phyloP scores from a whole-genome alignment of 1,284 basidiomycete genomes.

The Naganishia cerealis region DNA sequence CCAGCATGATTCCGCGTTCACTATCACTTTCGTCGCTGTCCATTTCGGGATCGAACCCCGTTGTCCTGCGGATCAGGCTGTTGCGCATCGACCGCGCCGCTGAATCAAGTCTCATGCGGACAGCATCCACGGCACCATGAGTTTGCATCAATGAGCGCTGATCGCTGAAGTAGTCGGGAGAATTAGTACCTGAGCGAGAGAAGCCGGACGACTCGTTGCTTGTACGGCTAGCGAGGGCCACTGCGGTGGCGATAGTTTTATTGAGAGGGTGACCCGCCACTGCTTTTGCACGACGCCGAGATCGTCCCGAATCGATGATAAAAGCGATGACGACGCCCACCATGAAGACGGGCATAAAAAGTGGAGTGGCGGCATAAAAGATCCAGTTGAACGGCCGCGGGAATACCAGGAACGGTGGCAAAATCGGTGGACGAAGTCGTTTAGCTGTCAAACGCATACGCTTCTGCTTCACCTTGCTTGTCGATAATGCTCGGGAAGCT shows the following conservation, averaged over 20 bases:
- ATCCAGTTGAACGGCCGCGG: constrained; percentile 32
- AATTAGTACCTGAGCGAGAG: not conserved
- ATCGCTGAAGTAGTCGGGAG: not conserved
- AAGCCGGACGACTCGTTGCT: not conserved
- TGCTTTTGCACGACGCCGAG: constrained; percentile 14
- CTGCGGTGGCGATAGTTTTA: constrained; percentile 14
- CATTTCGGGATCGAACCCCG: constrained; percentile 10
- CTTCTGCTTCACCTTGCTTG: constrained; percentile 2
- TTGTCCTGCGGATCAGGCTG: constrained; percentile 13
- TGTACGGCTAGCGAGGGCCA: not conserved
- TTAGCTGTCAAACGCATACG: constrained; percentile 26
- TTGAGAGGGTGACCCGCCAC: constrained; percentile 12
- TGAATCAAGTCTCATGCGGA: constrained; percentile 11
- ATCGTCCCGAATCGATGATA: constrained; percentile 16
- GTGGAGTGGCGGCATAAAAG: constrained; percentile 24
- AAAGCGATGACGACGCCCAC: constrained; percentile 27
- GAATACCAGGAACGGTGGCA: constrained; percentile 32
- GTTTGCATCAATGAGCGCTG: constrained; percentile 14
- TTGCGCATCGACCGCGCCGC: constrained; percentile 20
- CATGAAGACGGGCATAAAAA: constrained; percentile 33
- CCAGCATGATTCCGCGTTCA: not conserved
- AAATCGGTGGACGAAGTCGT: constrained; percentile 3
- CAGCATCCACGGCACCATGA: not conserved
- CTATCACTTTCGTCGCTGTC: constrained; percentile 2
- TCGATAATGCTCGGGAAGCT: constrained; percentile 9